These are phyloP conservation scores for Viola odorata DNA, from an alignment of 345 rosid species.

Conservation along the genomic window DNA sequence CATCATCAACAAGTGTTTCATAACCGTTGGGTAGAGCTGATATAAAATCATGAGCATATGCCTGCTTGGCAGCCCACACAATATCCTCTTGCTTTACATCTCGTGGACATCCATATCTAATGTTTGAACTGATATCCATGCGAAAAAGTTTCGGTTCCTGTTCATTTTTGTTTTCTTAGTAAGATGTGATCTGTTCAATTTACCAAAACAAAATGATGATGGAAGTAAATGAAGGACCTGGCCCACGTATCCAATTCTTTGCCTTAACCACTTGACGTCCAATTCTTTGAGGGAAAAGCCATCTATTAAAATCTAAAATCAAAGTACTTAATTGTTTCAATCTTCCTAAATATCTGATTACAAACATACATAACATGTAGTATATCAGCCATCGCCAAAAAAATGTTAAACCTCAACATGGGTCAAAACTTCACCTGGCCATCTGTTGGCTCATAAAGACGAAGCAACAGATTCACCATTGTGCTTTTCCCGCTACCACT, in stretches of 20 bases:
- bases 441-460: conserved; percentile 73
- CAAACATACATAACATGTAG: background rate
- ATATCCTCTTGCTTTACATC: conserved; percentile 67
- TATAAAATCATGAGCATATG: conserved; percentile 92
- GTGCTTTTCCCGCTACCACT: conserved; percentile 99
- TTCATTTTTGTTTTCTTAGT: conserved; percentile 7
- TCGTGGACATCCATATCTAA: conserved; percentile 70
- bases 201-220: conserved; percentile 2
- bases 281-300: conserved; percentile 68
- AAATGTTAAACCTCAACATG: background rate
- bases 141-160: conserved; percentile 97
- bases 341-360: too few species aligned
- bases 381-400: too few species aligned
- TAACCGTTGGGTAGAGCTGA: conserved; percentile 78
- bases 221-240: conserved; percentile 46
- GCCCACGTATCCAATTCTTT: conserved; percentile 81
- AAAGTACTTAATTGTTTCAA: background rate
- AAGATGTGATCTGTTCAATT: conserved; percentile 7
- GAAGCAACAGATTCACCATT: conserved; percentile 77
- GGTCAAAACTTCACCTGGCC: conserved; percentile 58
- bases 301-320: conserved; percentile 69
- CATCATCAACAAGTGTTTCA: conserved; percentile 82
- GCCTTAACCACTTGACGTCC: conserved; percentile 89
- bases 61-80: conserved; percentile 87
- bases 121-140: conserved; percentile 80